Base-by-base conservation (phyloP, 2,329 filamentous ascomycete genomes). In the Colletotrichum navitas region DNA sequence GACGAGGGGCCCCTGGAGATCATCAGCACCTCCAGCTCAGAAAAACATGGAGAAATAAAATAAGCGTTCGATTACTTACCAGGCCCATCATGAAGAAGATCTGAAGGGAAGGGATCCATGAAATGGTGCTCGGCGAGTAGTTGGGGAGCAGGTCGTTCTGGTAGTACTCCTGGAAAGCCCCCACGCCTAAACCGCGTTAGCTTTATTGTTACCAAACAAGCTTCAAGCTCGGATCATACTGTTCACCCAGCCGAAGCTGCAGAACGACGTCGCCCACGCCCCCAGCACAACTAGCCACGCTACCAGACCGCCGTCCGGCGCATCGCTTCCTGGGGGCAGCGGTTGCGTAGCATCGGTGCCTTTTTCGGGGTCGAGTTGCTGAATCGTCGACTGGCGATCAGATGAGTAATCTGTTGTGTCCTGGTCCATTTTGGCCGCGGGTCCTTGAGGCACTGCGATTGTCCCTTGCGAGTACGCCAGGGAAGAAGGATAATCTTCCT, bases 31-130 rank as follows among this genome's bases (percentile, higher is more conserved):
- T 64, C 24, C 18, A 24, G 3, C 5, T 1, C n/a, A n/a, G n/a
- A n/a, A n/a, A n/a, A n/a, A n/a, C n/a, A n/a, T n/a, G n/a, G n/a
- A n/a, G n/a, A n/a, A n/a, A n/a, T 11, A 51, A 7, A 49, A 65
- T 21, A 39, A n/a, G 52, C 21, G 75, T 55, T 81, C 78, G 74
- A 76, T 14, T 75, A 66, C 78, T 74, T 77, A 83, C 82, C 75
- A 81, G 78, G 32, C 77, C 81, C 76, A 87, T 86, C 83, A 91
- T 85, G 76, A 88, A 83, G 74, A 86, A 88, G 21, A 86, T 80
- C 72, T 90, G 85, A 10, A 90, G 77, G 0, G 87, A 88, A 0
- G 87, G 84, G 58, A 91, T 90, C 89, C 89, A 91, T n/a, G 88
- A 82, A n/a, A 91, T 82, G 0, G 86, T 86, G 66, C 86, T 88